Base-by-base conservation (phyloP, 2,329 filamentous ascomycete species). In the Pyrenochaeta sp. region DNA sequence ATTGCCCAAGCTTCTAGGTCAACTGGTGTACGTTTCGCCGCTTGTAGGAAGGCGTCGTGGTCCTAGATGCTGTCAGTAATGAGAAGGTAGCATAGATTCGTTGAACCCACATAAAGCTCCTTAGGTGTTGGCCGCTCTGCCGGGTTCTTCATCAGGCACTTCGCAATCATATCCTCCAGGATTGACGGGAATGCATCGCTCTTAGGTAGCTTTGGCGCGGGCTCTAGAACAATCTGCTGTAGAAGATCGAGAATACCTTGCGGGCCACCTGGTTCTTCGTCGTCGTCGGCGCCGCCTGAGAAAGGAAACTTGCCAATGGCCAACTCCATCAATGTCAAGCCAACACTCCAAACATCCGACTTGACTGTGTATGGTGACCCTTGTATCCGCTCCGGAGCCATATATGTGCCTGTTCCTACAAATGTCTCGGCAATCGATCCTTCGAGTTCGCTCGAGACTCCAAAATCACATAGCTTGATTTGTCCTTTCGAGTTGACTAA, bases 391-490 rank as follows among this genome's bases (percentile, higher is more conserved):
- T 99, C 95, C 0, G 95, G 95, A 0, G 95, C 95, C 95, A 99
- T 99, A 83, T 99, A 99, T 54, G 95, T 99, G 37, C 95, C 97
- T 1, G 95, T 99, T 52, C 95, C 95, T 36, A 99, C 95, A 72
- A 99, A 99, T 0, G 95, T 99, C 75, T 98, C 94, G 50, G 95
- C 95, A 65, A 99, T 93, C 4, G 95, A 98, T 80, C 98, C 98
- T 77, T 98, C 93, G 15, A 97, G 87, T 79, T 99, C 95, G 66
- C 93, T 95, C 4, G 94, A 97, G n/a, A 99, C 95, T 69, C 95
- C 95, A 76, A 99, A 99, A 78, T 99, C 95, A 80, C 94, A 98
- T 5, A 99, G 86, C 81, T 99, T 99, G 84, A 99, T 98, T 67
- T 90, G 88, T 12, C 95, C 95, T 54, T 90, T 88, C 19, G 93